These are phyloP conservation scores for Naganishia randhawae DNA, from an alignment of 768 basidiomycete species.

Conservation along the genomic window DNA sequence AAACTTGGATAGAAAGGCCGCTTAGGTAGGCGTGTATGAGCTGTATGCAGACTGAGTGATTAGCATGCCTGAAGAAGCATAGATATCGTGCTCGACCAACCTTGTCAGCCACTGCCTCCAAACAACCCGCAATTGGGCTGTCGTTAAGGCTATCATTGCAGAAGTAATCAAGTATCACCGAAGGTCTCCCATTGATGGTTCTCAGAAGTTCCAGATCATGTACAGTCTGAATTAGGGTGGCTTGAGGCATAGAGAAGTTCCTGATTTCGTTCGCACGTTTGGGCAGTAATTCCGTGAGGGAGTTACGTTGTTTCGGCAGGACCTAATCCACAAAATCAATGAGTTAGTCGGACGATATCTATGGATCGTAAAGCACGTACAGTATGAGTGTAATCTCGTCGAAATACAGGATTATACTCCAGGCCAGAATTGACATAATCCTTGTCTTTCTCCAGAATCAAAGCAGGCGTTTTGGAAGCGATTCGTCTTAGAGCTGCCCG, in stretches of 20 bases:
- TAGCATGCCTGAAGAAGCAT: background rate
- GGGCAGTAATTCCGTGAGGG: conserved; percentile 60
- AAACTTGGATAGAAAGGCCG: conserved; percentile 68
- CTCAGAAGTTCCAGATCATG: conserved; percentile 86
- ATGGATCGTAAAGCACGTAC: conserved; percentile 34
- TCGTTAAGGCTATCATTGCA: conserved; percentile 78
- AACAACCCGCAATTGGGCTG: conserved; percentile 66
- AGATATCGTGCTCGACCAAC: conserved; percentile 51
- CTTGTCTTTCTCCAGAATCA: conserved; percentile 74
- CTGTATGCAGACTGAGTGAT: conserved; percentile 52
- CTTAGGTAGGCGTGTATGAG: conserved; percentile 71
- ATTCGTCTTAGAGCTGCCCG: conserved; percentile 71
- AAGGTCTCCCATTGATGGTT: conserved; percentile 71
- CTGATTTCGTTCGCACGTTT: conserved; percentile 67
- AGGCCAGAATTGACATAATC: conserved; percentile 82
- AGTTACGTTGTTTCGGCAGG: conserved; percentile 4
- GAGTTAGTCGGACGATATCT: background rate
- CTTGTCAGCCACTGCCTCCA: conserved; percentile 84
- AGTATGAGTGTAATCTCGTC: conserved; percentile 62
- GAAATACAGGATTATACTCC: conserved; percentile 85
- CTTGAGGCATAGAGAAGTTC: conserved; percentile 71
- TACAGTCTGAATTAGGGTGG: conserved; percentile 77
- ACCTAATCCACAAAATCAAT: background rate
- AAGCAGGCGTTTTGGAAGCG: conserved; percentile 76
- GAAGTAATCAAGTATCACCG: conserved; percentile 80